Conservation (phyloP, 768 basidiomycete species). For the Filobasidium wieringae region DNA sequence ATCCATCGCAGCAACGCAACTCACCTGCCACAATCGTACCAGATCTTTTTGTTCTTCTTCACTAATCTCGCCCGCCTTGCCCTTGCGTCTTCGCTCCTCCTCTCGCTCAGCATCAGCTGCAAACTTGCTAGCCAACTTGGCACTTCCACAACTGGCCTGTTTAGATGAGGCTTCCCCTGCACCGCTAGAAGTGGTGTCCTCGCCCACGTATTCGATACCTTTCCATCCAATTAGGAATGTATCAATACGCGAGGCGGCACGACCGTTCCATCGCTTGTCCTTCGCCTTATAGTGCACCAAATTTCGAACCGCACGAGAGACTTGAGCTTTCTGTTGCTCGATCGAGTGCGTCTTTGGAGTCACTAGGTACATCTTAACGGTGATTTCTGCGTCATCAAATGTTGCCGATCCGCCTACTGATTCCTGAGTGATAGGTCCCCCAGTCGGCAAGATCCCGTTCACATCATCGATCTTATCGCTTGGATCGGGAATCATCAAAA, state of each 20-base stretch:
- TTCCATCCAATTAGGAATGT: slow-evolving; percentile 33
- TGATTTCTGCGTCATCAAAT: slow-evolving; percentile 9
- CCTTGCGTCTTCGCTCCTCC: neutral
- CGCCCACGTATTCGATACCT: slow-evolving; percentile 33
- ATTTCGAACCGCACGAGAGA: slow-evolving; percentile 3
- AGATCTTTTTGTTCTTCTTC: slow-evolving; percentile 18
- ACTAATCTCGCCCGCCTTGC: slow-evolving; percentile 11
- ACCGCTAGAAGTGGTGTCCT: slow-evolving; percentile 5
- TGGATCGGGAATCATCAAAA: slow-evolving; percentile 12
- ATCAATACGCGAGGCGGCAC: slow-evolving; percentile 17
- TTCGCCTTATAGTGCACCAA: slow-evolving; percentile 4
- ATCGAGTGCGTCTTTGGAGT: neutral
- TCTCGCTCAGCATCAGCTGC: slow-evolving; percentile 6
- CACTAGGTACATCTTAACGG: slow-evolving; percentile 12
- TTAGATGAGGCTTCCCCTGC: neutral
- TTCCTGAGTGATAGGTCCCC: neutral
- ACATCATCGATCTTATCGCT: slow-evolving; percentile 9
- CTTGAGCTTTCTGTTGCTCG: slow-evolving; percentile 1
- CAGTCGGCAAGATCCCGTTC: neutral
- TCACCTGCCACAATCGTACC: slow-evolving; percentile 17
- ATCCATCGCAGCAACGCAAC: neutral
- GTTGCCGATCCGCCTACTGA: neutral
- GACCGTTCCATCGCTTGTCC: slow-evolving; percentile 6
- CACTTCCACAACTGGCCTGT: slow-evolving; percentile 26
- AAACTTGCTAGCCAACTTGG: slow-evolving; percentile 18